Evolutionary conservation across 164 flowering plant species (phyloP), one percentile per base, ranked within the genome.

Genomic region (Sedum album): DNA sequence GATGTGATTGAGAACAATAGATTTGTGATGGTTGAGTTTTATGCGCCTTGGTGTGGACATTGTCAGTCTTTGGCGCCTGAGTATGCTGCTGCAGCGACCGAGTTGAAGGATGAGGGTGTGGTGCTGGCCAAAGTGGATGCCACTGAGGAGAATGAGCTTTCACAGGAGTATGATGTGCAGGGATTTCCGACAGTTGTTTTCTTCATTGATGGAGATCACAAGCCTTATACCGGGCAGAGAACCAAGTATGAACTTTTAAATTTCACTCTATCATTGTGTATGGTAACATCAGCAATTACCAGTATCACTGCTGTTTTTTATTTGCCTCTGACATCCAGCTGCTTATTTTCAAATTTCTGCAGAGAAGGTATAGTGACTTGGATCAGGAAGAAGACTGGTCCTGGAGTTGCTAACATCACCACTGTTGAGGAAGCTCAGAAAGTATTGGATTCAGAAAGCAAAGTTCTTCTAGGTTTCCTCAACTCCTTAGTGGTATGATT

Each of bases 1-100:
- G 83, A 80, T 1, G 73, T 82, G n/a, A 48, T 93, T 13, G 80
- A 82, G 88, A 82, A 82, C 41, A 83, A 91, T 67, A 66, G 74
- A 81, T 85, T 76, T 55, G 90, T 89, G 57, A 83, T 93, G 97
- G 96, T 91, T 53, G 97, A 89, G 73, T 93, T 93, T 71, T 93
- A 93, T 57, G 98, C 96, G 23, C 94, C 98, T 63, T 93, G 98
- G 98, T 93, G 97, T 61, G 97, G 93, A 1, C 96, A 93, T 63
- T 93, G 97, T 78, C 84, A 91, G 80, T 75, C 86, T 1, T 73
- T 93, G 63, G 87, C 96, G 53, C 98, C 98, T 41, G 96, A 86
- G 77, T 93, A 88, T 61, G 97, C 96, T 1, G 92, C 90, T 1
- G 98, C 97, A 0, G 98, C 98, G 11, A 86, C 96, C 44, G 97